phyloP scores from a whole-genome alignment of 1,284 basidiomycete genomes.

The Ustilago loliicola region DNA sequence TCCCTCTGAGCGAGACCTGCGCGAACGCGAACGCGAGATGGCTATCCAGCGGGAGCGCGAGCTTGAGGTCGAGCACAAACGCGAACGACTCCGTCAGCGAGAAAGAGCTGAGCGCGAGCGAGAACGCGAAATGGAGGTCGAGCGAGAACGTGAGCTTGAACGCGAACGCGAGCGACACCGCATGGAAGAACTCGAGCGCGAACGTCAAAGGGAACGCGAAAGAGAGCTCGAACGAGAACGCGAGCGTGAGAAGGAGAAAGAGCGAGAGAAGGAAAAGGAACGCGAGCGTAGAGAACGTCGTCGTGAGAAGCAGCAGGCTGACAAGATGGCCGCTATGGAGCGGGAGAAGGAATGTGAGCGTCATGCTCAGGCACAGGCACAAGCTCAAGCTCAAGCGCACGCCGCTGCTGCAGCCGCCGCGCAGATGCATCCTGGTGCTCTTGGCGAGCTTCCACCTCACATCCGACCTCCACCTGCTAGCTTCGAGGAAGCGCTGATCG shows the following conservation, averaged over 20 bases:
- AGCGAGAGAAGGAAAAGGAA: conserved; percentile 45
- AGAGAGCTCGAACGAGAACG: conserved; percentile 37
- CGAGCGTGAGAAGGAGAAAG: conserved; percentile 41
- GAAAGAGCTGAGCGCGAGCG: conserved; percentile 33
- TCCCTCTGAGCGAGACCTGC: conserved; percentile 27
- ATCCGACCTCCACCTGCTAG: conserved; percentile 39
- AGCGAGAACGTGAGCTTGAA: conserved; percentile 36
- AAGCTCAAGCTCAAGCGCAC: conserved; percentile 42
- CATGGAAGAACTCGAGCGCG: conserved; percentile 37
- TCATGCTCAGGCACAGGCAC: conserved; percentile 39
- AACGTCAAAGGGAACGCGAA: conserved; percentile 31
- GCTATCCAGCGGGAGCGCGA: conserved; percentile 34
- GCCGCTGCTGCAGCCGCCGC: conserved; percentile 40
- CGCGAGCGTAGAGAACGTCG: conserved; percentile 45
- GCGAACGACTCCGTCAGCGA: conserved; percentile 31
- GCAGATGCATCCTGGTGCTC: conserved; percentile 27
- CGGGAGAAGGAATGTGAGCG: conserved; percentile 43
- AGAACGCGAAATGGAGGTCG: conserved; percentile 20
- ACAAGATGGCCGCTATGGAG: conserved; percentile 45
- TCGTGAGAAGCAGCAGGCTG: conserved; percentile 50
- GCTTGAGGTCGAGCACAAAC: conserved; percentile 31
- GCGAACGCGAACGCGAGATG: conserved; percentile 37
- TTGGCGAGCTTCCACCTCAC: conserved; percentile 39
- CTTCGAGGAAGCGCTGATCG: conserved; percentile 46
- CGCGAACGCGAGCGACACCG: conserved; percentile 29